Percentiles rank a stretch among this genome's conserved stretches.
phyloP scores from a whole-genome alignment of 768 basidiomycete species.

The Leccinellum rugosiceps region DNA sequence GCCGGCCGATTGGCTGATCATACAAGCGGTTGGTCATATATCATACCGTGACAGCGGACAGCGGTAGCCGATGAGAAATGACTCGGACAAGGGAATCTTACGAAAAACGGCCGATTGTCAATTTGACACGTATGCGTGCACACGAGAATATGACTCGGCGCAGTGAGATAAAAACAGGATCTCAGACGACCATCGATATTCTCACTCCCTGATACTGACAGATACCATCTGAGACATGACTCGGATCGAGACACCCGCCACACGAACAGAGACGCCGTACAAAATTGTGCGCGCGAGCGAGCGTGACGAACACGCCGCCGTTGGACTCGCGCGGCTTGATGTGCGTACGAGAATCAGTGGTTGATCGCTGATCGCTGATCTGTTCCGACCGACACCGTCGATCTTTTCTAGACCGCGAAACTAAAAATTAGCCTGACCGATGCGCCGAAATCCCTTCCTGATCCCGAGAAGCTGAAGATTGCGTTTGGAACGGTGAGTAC shows the following conservation, averaged over 20 bases:
- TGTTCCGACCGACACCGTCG: neutral
- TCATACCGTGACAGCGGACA: too few species aligned
- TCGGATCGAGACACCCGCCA: neutral
- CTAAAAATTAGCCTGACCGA: conserved; percentile 46
- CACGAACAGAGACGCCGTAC: conserved; percentile 1
- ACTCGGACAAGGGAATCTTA: too few species aligned
- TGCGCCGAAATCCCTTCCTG: conserved; percentile 49
- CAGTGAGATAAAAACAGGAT: neutral
- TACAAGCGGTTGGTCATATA: too few species aligned
- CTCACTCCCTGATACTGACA: neutral
- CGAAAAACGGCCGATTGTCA: neutral
- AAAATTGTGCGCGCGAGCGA: neutral
- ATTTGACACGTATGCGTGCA: neutral
- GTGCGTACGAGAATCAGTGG: conserved; percentile 9
- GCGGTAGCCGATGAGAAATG: too few species aligned
- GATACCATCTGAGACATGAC: conserved; percentile 1
- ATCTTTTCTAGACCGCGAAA: conserved; percentile 46
- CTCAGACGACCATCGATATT: neutral
- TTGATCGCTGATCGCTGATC: neutral
- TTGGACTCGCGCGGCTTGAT: conserved; percentile 11
- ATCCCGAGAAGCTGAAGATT: conserved; percentile 37
- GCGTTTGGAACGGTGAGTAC: conserved; percentile 54
- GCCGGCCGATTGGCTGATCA: too few species aligned
- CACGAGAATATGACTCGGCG: neutral
- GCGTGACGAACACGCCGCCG: neutral